Evolutionary conservation across 2,329 filamentous ascomycete species (phyloP), one percentile per base, ranked within the genome.

Genomic region (Penicillium sp.): DNA sequence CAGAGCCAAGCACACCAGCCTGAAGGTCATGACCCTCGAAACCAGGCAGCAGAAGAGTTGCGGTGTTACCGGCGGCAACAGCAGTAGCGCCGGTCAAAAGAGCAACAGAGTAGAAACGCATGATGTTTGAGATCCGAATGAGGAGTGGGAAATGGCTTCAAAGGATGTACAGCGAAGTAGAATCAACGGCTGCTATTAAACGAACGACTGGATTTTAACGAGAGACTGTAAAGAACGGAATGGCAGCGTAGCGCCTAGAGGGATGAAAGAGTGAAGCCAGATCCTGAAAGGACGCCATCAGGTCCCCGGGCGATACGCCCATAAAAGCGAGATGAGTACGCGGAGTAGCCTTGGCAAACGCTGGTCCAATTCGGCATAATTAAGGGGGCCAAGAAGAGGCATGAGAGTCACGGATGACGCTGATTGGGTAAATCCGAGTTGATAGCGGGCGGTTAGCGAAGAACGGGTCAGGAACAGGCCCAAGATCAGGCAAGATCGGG

Each of bases 81-180:
- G 61, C 49, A 31, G 60, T 55, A 36, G 54, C 54, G 47, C 55
- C 51, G 32, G 61, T 54, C 51, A 64, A 44, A 40, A 64, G 45
- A 45, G 57, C 58, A 40, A 61, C 26, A 45, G 59, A 47, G 46
- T 54, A 42, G 50, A 56, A 57, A 51, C 55, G 57, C 57, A 60
- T 59, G 55, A 39, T 37, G 44, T 36, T 45, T 34, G 41, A 40
- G 32, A 41, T 32, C 10, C 22, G 27, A 31, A 28, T 42, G 37
- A 40, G 11, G 43, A 37, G 40, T 42, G 46, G 23, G 23, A 44
- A 22, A 38, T n/a, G 23, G 39, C 32, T 38, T 35, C 44, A 36
- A 49, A 31, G 45, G 42, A 32, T 8, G 24, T 29, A 46, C 35
- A 28, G 40, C 47, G 44, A 36, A 50, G 47, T 47, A 49, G 22